Base-by-base conservation (phyloP, 1,284 basidiomycete species). In the Rhodotorula glutinis region DNA sequence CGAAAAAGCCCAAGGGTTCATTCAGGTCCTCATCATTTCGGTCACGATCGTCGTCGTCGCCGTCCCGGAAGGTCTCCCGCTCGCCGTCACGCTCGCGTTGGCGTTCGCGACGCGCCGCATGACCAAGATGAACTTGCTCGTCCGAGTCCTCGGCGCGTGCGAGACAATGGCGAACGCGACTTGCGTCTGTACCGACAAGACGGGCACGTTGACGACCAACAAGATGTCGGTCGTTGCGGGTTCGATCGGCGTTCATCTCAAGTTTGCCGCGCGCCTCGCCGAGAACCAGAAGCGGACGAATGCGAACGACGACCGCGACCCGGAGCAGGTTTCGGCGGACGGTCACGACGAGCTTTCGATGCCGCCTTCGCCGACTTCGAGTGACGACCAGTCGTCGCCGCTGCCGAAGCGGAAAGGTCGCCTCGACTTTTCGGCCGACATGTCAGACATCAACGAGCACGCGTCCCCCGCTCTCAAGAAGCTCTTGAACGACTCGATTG, bases 101-200 rank as follows among this genome's bases (percentile, higher is more conserved):
- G 92, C 95, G 0, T 98, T 98, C 77, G 95, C 95, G 0, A 98
- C 95, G 55, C 94, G 91, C 77, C 87, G 94, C 38, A 98, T 98
- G 95, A 92, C 93, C 25, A 85, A 88, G 77, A 90, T 93, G 79
- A 95, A 95, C 69, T 82, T 98, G 0, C 86, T 98, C 56, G 95
- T 98, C 25, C 92, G 95, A 71, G 89, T 98, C 4, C 85, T 98
- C 44, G 90, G 92, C 19, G 92, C 92, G 33, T 98, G 95, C 80
- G 95, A 98, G 82, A 98, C 92, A 11, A 98, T 98, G 94, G 95
- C 91, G 43, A 97, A 98, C 77, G 91, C 93, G 19, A 95, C 89
- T 29, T 94, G 97, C 69, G 85, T 69, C 73, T 66, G 63, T 69
- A 74, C 74, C 30, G 75, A 73, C 70, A 73, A 73, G 72, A 75